These are phyloP conservation scores for Cenchrus fungigraminus DNA, from an alignment of 176 grass and related monocot genomes.

Conservation along the genomic window DNA sequence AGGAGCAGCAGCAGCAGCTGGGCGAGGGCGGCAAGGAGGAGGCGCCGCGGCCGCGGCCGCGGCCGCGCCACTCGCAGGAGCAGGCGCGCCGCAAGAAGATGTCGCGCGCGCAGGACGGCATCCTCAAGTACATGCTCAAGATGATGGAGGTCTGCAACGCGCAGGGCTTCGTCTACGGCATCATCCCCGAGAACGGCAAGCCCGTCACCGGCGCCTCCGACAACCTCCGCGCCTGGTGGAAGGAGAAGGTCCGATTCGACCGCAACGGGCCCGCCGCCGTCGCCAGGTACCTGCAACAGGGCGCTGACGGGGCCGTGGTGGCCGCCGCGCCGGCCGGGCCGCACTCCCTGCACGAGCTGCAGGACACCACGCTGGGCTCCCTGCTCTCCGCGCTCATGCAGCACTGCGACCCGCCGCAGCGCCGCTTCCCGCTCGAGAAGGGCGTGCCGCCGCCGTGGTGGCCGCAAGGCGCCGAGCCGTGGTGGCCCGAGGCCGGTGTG, in stretches of 20 bases:
- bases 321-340: background rate
- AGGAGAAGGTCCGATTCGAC: conserved; percentile 93
- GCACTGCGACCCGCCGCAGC: conserved; percentile 87
- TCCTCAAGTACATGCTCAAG: conserved; percentile 97
- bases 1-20: conserved; percentile 57
- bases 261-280: conserved; percentile 82
- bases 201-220: conserved; percentile 90
- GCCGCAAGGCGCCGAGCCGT: conserved; percentile 63
- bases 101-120: conserved; percentile 90
- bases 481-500: conserved; percentile 67
- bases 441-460: conserved; percentile 82
- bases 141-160: conserved; percentile 98
- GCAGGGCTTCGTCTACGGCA: conserved; percentile 95
- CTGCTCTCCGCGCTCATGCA: conserved; percentile 90
- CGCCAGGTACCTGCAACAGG: conserved; percentile 50
- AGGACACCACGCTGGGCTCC: conserved; percentile 92
- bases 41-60: background rate
- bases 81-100: conserved; percentile 95
- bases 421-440: conserved; percentile 85
- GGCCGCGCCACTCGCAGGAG: conserved; percentile 57
- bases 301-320: background rate
- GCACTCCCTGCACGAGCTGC: conserved; percentile 78
- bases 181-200: conserved; percentile 90
- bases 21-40: background rate
- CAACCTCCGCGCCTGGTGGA: conserved; percentile 93